Evolutionary conservation across 2,329 filamentous ascomycete species (phyloP).

Genomic region (Verticillium klebahnii): DNA sequence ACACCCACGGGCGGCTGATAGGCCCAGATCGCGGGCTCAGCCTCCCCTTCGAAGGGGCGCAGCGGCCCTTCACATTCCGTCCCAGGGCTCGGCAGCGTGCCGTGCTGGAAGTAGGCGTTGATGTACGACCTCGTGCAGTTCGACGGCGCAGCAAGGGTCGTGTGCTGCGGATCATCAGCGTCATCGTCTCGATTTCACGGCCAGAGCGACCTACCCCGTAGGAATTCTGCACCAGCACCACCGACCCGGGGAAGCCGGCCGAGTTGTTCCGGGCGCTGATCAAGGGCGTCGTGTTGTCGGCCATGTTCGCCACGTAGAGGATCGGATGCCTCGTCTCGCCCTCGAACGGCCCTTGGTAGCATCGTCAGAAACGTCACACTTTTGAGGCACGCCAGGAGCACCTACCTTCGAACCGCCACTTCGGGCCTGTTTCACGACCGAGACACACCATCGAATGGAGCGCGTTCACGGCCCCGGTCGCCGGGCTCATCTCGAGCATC

Average conservation of each 20-base stretch:
- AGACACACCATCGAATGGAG: constrained; percentile 33
- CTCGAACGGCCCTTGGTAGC: constrained; percentile 16
- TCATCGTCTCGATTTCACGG: not conserved
- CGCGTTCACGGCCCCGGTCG: constrained; percentile 38
- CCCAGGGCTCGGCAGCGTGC: constrained; percentile 35
- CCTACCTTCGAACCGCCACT: constrained; percentile 31
- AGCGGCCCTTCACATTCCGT: constrained; percentile 42
- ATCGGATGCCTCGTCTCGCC: constrained; percentile 37
- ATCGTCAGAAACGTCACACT: too few relatives aligned
- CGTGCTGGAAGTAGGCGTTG: constrained; percentile 39
- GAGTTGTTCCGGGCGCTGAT: constrained; percentile 40
- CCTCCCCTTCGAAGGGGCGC: constrained; percentile 32
- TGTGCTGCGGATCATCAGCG: constrained; percentile 34
- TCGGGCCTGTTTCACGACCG: constrained; percentile 31
- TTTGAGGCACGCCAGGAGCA: constrained; percentile 3
- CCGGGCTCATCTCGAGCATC: constrained; percentile 31
- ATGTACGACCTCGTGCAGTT: constrained; percentile 37
- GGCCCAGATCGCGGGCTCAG: not conserved
- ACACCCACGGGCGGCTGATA: not conserved
- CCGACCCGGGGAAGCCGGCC: constrained; percentile 37
- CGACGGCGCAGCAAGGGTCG: constrained; percentile 38
- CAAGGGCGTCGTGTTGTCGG: constrained; percentile 44
- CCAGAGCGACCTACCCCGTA: constrained; percentile 37
- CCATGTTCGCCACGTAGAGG: constrained; percentile 38
- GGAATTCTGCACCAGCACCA: constrained; percentile 42